A percentile compares a stretch with the other conserved stretches of the same genome.
These are phyloP conservation scores for Coemansia pectinata DNA, from an alignment of 192 early-diverging fungal genomes.

Conservation along the genomic window DNA sequence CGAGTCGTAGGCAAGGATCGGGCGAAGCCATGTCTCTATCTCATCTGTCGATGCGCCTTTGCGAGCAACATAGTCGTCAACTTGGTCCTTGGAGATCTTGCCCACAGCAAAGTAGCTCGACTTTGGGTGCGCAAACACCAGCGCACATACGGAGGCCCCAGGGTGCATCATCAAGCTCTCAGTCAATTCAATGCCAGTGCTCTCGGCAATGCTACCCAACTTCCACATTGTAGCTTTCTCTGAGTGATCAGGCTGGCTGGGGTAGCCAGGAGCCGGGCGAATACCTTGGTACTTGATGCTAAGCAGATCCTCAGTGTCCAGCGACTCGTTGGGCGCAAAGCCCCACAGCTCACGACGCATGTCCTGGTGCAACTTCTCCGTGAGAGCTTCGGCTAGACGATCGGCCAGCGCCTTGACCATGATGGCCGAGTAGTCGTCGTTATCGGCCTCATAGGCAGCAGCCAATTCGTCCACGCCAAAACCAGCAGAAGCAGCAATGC, in stretches of 20 bases:
- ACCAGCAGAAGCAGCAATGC: constrained; percentile 86
- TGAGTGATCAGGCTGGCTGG: constrained; percentile 93
- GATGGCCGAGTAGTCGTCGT: constrained; percentile 91
- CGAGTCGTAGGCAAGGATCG: constrained; percentile 70
- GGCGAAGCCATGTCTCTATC: constrained; percentile 75
- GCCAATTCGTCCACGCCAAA: constrained; percentile 89
- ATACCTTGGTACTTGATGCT: constrained; percentile 95
- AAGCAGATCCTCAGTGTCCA: constrained; percentile 79
- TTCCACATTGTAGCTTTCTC: constrained; percentile 96
- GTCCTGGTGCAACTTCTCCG: constrained; percentile 87
- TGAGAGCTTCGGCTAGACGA: constrained; percentile 89
- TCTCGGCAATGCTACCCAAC: constrained; percentile 72
- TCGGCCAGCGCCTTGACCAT: constrained; percentile 96
- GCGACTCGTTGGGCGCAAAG: constrained; percentile 72
- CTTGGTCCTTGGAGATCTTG: constrained; percentile 90
- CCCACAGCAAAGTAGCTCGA: constrained; percentile 93
- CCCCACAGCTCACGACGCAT: constrained; percentile 90
- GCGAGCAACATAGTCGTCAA: constrained; percentile 74
- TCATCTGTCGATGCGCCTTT: constrained; percentile 64
- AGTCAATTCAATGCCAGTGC: constrained; percentile 87
- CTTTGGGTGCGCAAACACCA: constrained; percentile 73
- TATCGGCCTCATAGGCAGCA: constrained; percentile 73
- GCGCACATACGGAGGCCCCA: constrained; percentile 82
- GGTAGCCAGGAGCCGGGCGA: constrained; percentile 93
- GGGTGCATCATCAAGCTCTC: constrained; percentile 93